Evolutionary conservation across 2,329 filamentous ascomycete species (phyloP).

Genomic region (Alternaria gaisen): DNA sequence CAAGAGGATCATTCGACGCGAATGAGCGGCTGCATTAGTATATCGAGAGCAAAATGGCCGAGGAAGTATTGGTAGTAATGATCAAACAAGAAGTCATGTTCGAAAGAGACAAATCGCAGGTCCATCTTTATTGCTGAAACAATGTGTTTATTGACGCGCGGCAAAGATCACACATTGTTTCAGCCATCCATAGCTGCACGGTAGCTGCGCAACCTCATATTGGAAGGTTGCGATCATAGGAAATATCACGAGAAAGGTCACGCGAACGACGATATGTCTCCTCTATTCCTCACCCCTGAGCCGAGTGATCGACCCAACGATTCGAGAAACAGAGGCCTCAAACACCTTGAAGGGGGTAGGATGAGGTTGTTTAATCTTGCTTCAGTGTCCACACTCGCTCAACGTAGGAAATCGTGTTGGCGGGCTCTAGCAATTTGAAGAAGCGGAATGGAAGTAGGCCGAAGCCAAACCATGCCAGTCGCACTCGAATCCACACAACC

Average conservation of each 20-base stretch:
- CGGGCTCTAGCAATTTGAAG: conserved; percentile 55
- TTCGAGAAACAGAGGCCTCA: conserved; percentile 39
- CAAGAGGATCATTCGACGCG: too few species aligned
- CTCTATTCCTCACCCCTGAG: conserved; percentile 34
- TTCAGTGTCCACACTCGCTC: conserved; percentile 55
- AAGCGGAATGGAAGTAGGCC: conserved; percentile 36
- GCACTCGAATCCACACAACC: not conserved
- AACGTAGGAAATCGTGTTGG: conserved; percentile 48
- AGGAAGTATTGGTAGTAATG: not conserved
- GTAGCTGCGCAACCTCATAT: not conserved
- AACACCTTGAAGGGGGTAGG: conserved; percentile 38
- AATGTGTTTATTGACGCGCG: too few species aligned
- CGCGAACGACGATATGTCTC: conserved; percentile 33
- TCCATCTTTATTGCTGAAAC: too few species aligned
- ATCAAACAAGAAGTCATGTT: not conserved
- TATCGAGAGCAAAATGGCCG: not conserved
- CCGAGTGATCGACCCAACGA: conserved; percentile 36
- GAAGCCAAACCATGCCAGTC: not conserved
- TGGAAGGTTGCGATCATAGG: too few species aligned
- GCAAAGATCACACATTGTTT: too few species aligned
- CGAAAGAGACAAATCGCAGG: too few species aligned
- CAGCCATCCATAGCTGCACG: not conserved
- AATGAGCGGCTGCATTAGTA: not conserved
- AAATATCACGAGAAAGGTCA: not conserved
- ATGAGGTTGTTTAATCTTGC: conserved; percentile 45